Evolutionary conservation across 2,329 filamentous ascomycete species (phyloP), one percentile per base, ranked within the genome.

Genomic region (Penicillium verrucosum): DNA sequence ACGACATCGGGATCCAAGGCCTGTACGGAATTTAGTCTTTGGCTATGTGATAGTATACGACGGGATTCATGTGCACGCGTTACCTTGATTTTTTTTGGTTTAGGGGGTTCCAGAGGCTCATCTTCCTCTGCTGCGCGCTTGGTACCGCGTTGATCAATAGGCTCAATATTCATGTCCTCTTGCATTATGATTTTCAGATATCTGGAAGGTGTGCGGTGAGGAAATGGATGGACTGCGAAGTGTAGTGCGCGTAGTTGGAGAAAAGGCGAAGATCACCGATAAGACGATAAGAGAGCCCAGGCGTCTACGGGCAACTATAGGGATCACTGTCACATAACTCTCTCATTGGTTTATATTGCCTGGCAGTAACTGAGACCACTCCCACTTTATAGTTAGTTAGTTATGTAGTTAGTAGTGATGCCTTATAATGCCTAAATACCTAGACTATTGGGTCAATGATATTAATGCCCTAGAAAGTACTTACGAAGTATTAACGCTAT

Each of bases 1-100:
- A 99, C 89, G 23, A 99, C 94, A 77, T 94, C 89, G 61, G 89
- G 87, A 68, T 96, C 90, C 27, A 99, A 83, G 14, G 93, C 89
- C 87, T 96, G 75, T 46, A 18, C n/a, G 38, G 29, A 18, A 46
- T 40, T 41, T 30, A 48, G 12, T 32, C 16, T 32, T 16, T 12
- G 18, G 56, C 55, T 60, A 51, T 8, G 12, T 34, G 37, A 14
- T 27, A 38, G 38, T 44, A 55, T 27, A 50, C 30, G 41, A 49
- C 16, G 4, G 12, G 16, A 34, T 29, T 42, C 23, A 34, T 27
- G 36, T 9, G n/a, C 29, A 34, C 48, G 48, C 27, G 34, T 40
- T 30, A 47, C 10, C 61, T 67, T 71, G 65, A 84, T 84, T 30
- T 79, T 79, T 65, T 80, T 78, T 16, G 81, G 80, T 46, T 75